These are phyloP conservation scores for Suhomyces yuchorum DNA, from an alignment of 1,139 yeast species.

Conservation along the genomic window DNA sequence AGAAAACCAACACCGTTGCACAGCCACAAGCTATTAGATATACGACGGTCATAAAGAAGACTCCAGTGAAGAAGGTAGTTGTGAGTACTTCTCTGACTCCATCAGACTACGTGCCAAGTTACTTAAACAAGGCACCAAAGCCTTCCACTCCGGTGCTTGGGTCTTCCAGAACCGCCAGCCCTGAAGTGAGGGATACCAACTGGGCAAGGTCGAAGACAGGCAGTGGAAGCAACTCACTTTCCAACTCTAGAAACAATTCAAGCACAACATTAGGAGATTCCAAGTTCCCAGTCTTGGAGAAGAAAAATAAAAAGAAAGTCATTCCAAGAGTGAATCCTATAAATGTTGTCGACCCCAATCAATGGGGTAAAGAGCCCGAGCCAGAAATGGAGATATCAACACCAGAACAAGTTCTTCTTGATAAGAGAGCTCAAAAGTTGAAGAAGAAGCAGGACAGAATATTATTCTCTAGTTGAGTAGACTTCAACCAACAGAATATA, in stretches of 20 bases:
- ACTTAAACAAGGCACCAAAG: slow-evolving; percentile 27
- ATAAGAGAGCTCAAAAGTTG: slow-evolving; percentile 33
- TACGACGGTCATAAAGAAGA: slow-evolving; percentile 42
- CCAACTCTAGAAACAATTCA: slow-evolving; percentile 5
- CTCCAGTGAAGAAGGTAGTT: slow-evolving; percentile 18
- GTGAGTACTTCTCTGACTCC: slow-evolving; percentile 23
- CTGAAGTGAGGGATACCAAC: slow-evolving; percentile 6
- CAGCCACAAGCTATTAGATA: slow-evolving; percentile 26
- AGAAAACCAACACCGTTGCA: slow-evolving; percentile 23
- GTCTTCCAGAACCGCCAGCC: slow-evolving; percentile 9
- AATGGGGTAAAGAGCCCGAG: slow-evolving; percentile 27
- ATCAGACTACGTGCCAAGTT: slow-evolving; percentile 32
- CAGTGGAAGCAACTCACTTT: slow-evolving; percentile 1
- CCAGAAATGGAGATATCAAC: slow-evolving; percentile 15
- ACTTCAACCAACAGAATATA: too few relatives aligned
- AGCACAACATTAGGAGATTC: slow-evolving; percentile 13
- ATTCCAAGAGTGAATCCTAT: slow-evolving; percentile 47
- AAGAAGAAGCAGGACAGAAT: slow-evolving; percentile 31
- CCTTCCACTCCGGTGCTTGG: slow-evolving; percentile 21
- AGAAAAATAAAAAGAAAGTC: slow-evolving; percentile 34
- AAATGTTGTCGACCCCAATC: slow-evolving; percentile 25
- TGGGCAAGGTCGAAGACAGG: slow-evolving; percentile 11
- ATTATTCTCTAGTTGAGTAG: slow-evolving; percentile 12
- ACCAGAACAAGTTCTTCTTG: slow-evolving; percentile 24
- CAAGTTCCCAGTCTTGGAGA: slow-evolving; percentile 46